A percentile compares a stretch with the other conserved stretches of the same genome.
Conservation (phyloP, 441 rosid species). For the Omphalea diandra region DNA sequence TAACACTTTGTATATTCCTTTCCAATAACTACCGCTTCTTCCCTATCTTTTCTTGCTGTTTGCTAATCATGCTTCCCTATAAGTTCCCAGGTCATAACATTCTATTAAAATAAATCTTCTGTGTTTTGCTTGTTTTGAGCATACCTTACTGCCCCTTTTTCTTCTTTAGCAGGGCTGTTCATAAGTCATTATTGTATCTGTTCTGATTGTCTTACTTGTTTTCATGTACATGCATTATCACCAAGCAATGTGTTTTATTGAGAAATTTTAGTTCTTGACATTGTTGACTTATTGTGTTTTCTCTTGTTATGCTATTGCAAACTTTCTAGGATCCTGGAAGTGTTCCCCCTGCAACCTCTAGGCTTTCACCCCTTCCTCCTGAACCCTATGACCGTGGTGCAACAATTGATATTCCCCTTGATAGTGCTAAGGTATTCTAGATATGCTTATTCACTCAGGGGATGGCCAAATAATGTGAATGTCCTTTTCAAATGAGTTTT, state of each 20-base stretch:
- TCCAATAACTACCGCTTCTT: not conserved
- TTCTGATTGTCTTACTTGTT: not conserved
- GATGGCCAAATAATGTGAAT: not conserved
- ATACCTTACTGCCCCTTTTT: not conserved
- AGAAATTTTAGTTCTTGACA: not conserved
- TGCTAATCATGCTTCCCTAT: not conserved
- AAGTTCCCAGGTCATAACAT: not conserved
- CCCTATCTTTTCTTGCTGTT: not conserved
- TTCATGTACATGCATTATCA: not conserved
- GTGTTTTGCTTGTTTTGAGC: not conserved
- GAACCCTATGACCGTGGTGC: slow-evolving; percentile 96
- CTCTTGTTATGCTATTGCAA: slow-evolving; percentile 20
- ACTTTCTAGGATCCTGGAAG: slow-evolving; percentile 65
- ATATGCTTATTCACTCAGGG: slow-evolving; percentile 3
- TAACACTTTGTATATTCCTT: not conserved
- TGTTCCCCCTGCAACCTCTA: slow-evolving; percentile 70
- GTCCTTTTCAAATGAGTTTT: slow-evolving; percentile 9
- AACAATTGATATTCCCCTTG: slow-evolving; percentile 82
- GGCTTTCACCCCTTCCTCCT: slow-evolving; percentile 93
- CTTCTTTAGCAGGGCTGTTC: not conserved
- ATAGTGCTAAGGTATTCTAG: slow-evolving; percentile 68
- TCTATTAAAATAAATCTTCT: not conserved
- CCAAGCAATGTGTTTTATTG: not conserved
- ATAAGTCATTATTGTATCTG: not conserved
- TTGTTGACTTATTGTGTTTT: slow-evolving; percentile 12